Base-by-base conservation (phyloP, 495 filamentous ascomycete genomes). In the Xanthoparmelia taractica region DNA sequence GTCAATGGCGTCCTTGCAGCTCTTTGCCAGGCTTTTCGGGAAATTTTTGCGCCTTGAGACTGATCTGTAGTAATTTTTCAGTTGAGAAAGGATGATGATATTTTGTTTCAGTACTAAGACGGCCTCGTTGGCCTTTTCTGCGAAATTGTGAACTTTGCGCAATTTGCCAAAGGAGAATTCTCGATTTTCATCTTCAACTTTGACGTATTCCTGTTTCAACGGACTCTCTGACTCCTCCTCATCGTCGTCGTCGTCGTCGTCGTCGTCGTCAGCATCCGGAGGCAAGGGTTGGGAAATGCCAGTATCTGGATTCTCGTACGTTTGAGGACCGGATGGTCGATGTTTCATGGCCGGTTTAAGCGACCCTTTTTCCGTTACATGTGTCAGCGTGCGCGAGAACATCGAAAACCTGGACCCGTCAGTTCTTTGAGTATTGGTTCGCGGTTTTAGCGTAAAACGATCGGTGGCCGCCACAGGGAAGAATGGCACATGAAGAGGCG, bases 111-210 rank as follows among this genome's bases (percentile, higher is more conserved):
- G 54, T 1, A 76, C 71, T 4, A 76, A 55, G 1, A 73, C 56
- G 2, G 72, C 67, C 65, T 76, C 72, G 15, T 76, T 73, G 31
- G 70, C 66, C 52, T 73, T 74, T 25, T 78, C 73, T 48, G 74
- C 73, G 37, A 73, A 60, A 20, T 67, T 60, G 56, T 75, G 75
- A 13, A 78, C 62, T 40, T 67, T 47, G 55, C 76, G 76, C 10
- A 79, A 66, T 45, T 75, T 67, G n/a, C 65, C 55, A 61, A 78
- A 76, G 8, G 67, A 66, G 59, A 78, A 76, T 8, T 50, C 41
- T 66, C 64, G 34, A 43, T 25, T 23, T 66, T 23, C n/a, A 11
- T 45, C 37, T 23, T 59, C 55, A 33, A 18, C 3, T 20, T 64
- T 50, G 45, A 29, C 41, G 10, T 59, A 25, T 10, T 48, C 27